Evolutionary conservation across 208 protist genomes (phyloP), one percentile per base, ranked within the genome.

Genomic region (Tritrichomonas foetus): DNA sequence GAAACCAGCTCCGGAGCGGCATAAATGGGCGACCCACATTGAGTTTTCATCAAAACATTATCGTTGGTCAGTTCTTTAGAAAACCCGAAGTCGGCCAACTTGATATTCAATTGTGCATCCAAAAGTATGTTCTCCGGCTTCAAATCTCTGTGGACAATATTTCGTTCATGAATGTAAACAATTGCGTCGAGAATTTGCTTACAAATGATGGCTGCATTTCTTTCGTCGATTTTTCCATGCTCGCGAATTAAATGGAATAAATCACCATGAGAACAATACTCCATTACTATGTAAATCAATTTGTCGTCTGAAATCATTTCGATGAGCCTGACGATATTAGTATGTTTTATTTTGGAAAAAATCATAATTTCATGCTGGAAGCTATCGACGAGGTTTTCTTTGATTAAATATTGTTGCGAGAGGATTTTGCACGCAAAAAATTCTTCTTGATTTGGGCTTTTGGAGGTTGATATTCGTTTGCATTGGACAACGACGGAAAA

Each of bases 261-360:
- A 82, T 82, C 74, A 53, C 74, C 74, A 47, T 25, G 20, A 82
- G 33, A 16, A 50, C 74, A 82, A 30, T 47, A 36, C n/a, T 25
- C 41, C 74, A 82, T 82, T 14, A 82, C 41, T 20, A 82, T 82
- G 74, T 82, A 82, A 50, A 82, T 82, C 16, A 47, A 36, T 82
- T 82, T 82, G n/a, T 82, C 74, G 20, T 82, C 74, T 22, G 41
- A 82, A 53, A 82, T 33, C 13, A 82, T n/a, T n/a, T 82, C 74
- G 16, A 50, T 44, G 0, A 82, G 11, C 41, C 39, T 3, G 8
- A 50, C 11, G 50, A 82, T 82, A 82, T 82, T 50, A 50, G 74
- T 33, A 30, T 50, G 33, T 25, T 82, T 50, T 50, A 82, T 22
- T 82, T 82, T 82, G 47, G n/a, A 25, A 20, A 82, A 50, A 50